phyloP scores from a whole-genome alignment of 1,284 basidiomycete genomes.

The Pyrrhoderma noxium region DNA sequence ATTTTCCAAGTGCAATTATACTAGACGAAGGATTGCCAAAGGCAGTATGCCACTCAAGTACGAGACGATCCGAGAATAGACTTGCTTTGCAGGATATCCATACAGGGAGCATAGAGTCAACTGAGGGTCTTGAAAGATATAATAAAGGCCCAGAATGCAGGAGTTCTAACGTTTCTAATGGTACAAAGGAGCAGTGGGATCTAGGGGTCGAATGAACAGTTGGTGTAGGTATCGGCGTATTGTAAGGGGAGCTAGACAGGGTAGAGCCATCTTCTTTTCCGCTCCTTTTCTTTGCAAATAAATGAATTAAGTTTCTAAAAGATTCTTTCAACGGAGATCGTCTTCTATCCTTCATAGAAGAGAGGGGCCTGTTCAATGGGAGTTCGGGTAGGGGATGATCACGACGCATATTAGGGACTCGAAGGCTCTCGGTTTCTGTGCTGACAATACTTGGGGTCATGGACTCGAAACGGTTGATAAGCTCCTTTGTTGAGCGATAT shows the following conservation, averaged over 20 bases:
- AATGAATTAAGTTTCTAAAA: constrained; percentile 55
- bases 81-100: constrained; percentile 49
- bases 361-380: constrained; percentile 14
- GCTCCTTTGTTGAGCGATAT: constrained; percentile 27
- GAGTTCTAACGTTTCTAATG: constrained; percentile 6
- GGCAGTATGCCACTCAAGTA: constrained; percentile 41
- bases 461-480: constrained; percentile 40
- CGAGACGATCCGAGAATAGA: constrained; percentile 40
- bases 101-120: constrained; percentile 30
- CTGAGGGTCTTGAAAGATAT: constrained; percentile 37
- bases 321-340: constrained; percentile 58
- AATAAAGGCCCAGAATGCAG: constrained; percentile 38
- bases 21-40: constrained; percentile 38
- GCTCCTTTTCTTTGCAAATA: constrained; percentile 49
- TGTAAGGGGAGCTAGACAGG: constrained; percentile 8
- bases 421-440: background rate
- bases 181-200: background rate
- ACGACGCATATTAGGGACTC: background rate
- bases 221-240: background rate
- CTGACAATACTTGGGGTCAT: constrained; percentile 22
- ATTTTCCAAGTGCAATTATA: constrained; percentile 41
- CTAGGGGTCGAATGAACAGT: constrained; percentile 1
- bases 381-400: constrained; percentile 13
- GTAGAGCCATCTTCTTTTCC: constrained; percentile 26
- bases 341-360: constrained; percentile 19